Base-by-base conservation (phyloP, 2,329 filamentous ascomycete species). In the Fusarium longipes region DNA sequence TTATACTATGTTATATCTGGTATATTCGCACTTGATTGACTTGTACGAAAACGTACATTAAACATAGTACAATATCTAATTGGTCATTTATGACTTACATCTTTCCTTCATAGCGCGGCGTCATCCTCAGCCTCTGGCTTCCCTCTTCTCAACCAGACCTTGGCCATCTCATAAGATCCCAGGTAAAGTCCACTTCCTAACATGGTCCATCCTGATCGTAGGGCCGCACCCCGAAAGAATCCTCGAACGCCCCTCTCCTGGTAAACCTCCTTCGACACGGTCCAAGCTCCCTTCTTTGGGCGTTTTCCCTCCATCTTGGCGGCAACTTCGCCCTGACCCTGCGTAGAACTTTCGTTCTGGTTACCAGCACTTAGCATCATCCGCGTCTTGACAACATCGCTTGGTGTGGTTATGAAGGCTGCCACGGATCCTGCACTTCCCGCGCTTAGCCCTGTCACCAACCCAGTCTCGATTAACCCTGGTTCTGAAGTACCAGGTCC, bases 301-400 rank as follows among this genome's bases (percentile, higher is more conserved):
- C 75, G 9, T 74, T 71, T 45, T 14, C 75, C 58, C 70, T 51
- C 68, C 62, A 52, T 71, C 62, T 57, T 76, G 56, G 55, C 65
- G 22, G 59, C 35, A 42, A 55, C 48, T 32, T 65, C 53, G 32
- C 22, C 49, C 18, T 65, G 49, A 2, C 63, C 48, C 56, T 60
- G 54, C 8, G 29, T 15, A 2, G 42, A 35, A 25, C 24, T 64
- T 24, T 68, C 45, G 8, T 9, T 44, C 24, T 44, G 61, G 24
- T 47, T 70, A 27, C 81, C 82, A 2, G 88, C 88, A 29, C 85
- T 83, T 25, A 97, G 82, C 93, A 97, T 97, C 79, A 97, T 91
- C 48, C 92, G 82, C 67, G 93, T 97, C 82, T 97, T 97, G 24
- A 97, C 86, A 11, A 97, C 93, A 77, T 97, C 94, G 55, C 93